phyloP scores from a whole-genome alignment of 1,139 yeast genomes.

The Suhomyces guaymorum region DNA sequence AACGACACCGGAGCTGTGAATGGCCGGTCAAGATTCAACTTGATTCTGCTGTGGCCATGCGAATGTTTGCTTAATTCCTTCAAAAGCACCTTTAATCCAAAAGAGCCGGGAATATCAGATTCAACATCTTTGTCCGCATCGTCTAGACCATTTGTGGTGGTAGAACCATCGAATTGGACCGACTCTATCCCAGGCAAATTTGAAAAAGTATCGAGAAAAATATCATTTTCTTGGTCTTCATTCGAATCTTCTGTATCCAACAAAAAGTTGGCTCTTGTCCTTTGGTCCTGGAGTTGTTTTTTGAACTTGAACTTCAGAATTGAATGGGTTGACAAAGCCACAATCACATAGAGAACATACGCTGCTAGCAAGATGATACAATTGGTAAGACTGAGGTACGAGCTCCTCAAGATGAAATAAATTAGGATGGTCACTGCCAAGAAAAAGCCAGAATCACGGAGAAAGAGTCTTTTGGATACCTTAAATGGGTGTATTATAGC shows the following conservation, averaged over 20 bases:
- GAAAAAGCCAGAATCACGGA: slow-evolving; percentile 60
- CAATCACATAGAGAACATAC: slow-evolving; percentile 55
- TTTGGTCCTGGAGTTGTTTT: slow-evolving; percentile 24
- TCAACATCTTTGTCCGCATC: slow-evolving; percentile 17
- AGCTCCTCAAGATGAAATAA: slow-evolving; percentile 42
- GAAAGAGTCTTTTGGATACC: slow-evolving; percentile 50
- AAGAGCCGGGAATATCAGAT: slow-evolving; percentile 27
- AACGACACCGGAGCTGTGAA: not conserved
- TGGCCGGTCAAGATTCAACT: slow-evolving; percentile 7
- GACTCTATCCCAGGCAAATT: slow-evolving; percentile 38
- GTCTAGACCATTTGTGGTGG: slow-evolving; percentile 21
- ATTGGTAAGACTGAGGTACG: slow-evolving; percentile 44
- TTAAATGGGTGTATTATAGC: slow-evolving; percentile 67
- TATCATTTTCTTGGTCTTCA: slow-evolving; percentile 14
- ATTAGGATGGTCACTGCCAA: slow-evolving; percentile 46
- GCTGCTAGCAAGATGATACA: slow-evolving; percentile 50
- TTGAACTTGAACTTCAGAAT: slow-evolving; percentile 22
- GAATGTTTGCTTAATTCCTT: slow-evolving; percentile 36
- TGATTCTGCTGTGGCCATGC: slow-evolving; percentile 11
- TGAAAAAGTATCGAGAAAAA: slow-evolving; percentile 26
- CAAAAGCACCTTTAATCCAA: slow-evolving; percentile 37
- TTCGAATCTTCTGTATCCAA: slow-evolving; percentile 1
- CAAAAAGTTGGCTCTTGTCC: slow-evolving; percentile 32
- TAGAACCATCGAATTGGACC: slow-evolving; percentile 22
- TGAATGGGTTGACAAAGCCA: slow-evolving; percentile 38